A percentile compares a stretch with the other conserved stretches of the same genome.
These are phyloP conservation scores for Colletotrichum tofieldiae DNA, from an alignment of 2,329 filamentous ascomycete species.

Conservation along the genomic window DNA sequence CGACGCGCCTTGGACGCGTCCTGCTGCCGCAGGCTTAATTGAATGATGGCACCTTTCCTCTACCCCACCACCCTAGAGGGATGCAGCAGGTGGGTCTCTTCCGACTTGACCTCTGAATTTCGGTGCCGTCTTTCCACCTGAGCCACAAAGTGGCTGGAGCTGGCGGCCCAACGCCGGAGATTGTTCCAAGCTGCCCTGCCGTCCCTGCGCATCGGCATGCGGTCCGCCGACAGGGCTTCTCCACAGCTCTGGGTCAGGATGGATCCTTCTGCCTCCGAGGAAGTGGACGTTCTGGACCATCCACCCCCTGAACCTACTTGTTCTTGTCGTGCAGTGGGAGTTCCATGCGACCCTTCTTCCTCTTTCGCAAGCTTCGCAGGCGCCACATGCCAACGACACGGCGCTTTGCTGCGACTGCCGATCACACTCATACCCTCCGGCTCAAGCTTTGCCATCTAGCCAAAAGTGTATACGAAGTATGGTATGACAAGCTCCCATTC, in stretches of 20 bases:
- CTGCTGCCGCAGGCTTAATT: conserved; percentile 10
- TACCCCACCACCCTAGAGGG: not conserved
- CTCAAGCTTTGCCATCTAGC: conserved; percentile 1
- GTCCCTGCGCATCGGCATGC: conserved; percentile 1
- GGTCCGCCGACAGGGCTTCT: conserved; percentile 21
- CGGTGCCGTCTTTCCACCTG: not conserved
- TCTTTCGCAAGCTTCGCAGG: not conserved
- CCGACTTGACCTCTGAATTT: not conserved
- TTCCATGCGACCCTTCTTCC: conserved; percentile 12
- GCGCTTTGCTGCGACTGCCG: conserved; percentile 33
- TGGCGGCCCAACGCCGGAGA: conserved; percentile 3
- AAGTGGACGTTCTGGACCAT: conserved; percentile 20
- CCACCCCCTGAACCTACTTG: conserved; percentile 20
- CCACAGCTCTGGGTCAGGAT: conserved; percentile 19
- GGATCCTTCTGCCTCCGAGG: conserved; percentile 14
- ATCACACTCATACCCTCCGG: conserved; percentile 25
- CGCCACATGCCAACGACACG: conserved; percentile 26
- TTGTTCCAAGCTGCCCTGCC: conserved; percentile 2
- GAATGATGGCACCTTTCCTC: conserved; percentile 4
- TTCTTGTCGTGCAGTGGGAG: conserved; percentile 6
- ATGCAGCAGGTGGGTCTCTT: not conserved
- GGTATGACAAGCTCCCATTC: not conserved
- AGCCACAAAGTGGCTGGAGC: conserved; percentile 27
- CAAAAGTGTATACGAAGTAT: not conserved
- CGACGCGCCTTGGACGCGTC: conserved; percentile 11